phyloP scores from a whole-genome alignment of 1,284 basidiomycete genomes.

The Apiotrichum brassicae region DNA sequence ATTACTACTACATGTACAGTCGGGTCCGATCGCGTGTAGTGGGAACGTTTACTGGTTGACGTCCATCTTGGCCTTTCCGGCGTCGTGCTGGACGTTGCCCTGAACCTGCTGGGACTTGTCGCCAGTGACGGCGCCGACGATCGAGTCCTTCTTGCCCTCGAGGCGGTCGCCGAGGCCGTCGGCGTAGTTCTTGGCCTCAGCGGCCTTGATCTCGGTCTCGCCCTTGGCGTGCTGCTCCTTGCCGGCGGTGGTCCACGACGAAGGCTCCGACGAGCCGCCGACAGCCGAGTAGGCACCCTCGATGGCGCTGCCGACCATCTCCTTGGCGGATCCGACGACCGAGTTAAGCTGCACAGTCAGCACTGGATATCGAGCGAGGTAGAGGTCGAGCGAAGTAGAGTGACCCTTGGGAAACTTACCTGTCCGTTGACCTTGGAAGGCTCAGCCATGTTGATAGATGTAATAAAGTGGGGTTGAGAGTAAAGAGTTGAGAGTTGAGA shows the following conservation, averaged over 20 bases:
- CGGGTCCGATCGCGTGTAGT: background rate
- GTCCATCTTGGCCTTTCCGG: constrained; percentile 53
- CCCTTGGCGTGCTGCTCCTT: constrained; percentile 58
- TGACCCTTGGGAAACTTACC: constrained; percentile 28
- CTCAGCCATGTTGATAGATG: constrained; percentile 17
- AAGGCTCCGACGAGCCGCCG: constrained; percentile 35
- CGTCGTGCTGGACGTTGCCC: constrained; percentile 56
- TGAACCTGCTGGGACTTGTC: constrained; percentile 57
- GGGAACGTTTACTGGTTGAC: constrained; percentile 19
- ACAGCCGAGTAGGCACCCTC: constrained; percentile 51
- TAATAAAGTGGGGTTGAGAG: background rate
- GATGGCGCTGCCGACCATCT: constrained; percentile 52
- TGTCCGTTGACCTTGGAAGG: constrained; percentile 61
- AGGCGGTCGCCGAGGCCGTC: constrained; percentile 55
- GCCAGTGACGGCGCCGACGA: constrained; percentile 59
- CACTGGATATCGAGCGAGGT: no score
- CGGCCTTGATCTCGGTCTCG: constrained; percentile 51
- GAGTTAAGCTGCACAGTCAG: constrained; percentile 39
- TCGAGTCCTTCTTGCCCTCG: constrained; percentile 60
- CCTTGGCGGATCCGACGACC: constrained; percentile 40
- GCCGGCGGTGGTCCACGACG: constrained; percentile 42
- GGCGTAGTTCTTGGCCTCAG: constrained; percentile 45
- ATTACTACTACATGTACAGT: no score
- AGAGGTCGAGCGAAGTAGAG: no score
- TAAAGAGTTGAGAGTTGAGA: background rate